Evolutionary conservation across 352 stramenopile species (phyloP), one percentile per base, ranked within the genome.

Genomic region (Pythium aquatile): DNA sequence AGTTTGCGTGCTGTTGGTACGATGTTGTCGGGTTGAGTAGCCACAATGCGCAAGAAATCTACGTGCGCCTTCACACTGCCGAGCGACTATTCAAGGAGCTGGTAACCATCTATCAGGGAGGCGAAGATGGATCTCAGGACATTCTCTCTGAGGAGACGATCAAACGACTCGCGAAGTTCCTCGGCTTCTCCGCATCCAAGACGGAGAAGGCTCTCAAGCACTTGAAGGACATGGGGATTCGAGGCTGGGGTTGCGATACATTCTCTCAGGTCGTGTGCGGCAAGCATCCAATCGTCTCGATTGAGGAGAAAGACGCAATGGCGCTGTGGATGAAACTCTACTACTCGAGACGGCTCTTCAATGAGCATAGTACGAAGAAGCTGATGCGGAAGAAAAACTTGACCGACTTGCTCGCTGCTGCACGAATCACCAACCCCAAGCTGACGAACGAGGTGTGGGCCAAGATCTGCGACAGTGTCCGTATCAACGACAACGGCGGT

Each of bases 1-100:
- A 88, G 59, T 88, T 88, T 67, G 72, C 77, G 3, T 86, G 73
- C 49, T 81, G 73, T 28, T 85, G 77, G 77, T 73, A 78, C 52
- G 69, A 83, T 37, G 69, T 88, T 11, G 67, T 81, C 1, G 70
- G 72, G 1, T 32, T 84, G 10, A 80, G 63, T 32, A 79, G 58
- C 29, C 58, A 72, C 32, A 73, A 64, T 28, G 70, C 77, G 5
- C 78, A 88, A 60, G 71, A 84, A 3, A 70, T 77, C 8, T 88
- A 80, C 54, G 67, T 85, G 24, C 64, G 68, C 17, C 56, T 85
- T 24, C 64, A 88, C 28, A 85, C 75, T 7, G 77, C 78, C 2
- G 61, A 81, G 29, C 73, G 73, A 20, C 55, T 88, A 13, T 88
- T 83, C 44, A 39, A 67, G 3, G 67, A 85, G 35, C 62, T 85